Base-by-base conservation (phyloP, 1,284 basidiomycete species). In the Ceratobasidium sp. region DNA sequence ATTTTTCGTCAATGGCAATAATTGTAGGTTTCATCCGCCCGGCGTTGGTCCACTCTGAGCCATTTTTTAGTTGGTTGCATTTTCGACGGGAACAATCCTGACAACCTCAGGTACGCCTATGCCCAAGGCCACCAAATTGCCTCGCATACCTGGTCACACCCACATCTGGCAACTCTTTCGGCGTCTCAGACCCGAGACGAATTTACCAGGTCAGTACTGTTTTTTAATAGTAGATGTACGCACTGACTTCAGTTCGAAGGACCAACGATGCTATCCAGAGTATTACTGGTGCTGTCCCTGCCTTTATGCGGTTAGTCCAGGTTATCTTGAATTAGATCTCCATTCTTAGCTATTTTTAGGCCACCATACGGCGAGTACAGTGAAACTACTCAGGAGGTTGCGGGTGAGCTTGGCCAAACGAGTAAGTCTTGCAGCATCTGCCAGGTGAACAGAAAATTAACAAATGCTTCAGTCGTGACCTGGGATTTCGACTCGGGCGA, bases 401-500 rank as follows among this genome's bases (percentile, higher is more conserved):
- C 70, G 8, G 47, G 17, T 12, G n/a, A 7, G 13, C 25, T 56
- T 15, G 68, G 64, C n/a, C 69, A 67, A 56, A 55, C 42, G 8
- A 47, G 56, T 50, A 35, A 47, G 57, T 53, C 34, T 38, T 2
- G 13, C 17, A 12, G 57, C 40, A 20, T 17, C 52, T 0, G 25
- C 6, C 8, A 1, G 10, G n/a, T n/a, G n/a, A n/a, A n/a, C n/a
- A 27, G 17, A 50, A 25, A 27, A 25, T 25, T 27, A 27, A 17
- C 15, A 43, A 56, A 8, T 27, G 8, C n/a, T 31, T 17, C 25
- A 60, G 60, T 71, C 20, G 67, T 71, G 34, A 69, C 52, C n/a
- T 73, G 72, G 72, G 68, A 71, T 50, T 68, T 71, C 25, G 72
- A 73, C 27, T 69, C 64, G 22, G 72, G 70, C 10, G 72, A 73